Conservation (phyloP, 179 eudicot species). For the Actinidia arguta region DNA sequence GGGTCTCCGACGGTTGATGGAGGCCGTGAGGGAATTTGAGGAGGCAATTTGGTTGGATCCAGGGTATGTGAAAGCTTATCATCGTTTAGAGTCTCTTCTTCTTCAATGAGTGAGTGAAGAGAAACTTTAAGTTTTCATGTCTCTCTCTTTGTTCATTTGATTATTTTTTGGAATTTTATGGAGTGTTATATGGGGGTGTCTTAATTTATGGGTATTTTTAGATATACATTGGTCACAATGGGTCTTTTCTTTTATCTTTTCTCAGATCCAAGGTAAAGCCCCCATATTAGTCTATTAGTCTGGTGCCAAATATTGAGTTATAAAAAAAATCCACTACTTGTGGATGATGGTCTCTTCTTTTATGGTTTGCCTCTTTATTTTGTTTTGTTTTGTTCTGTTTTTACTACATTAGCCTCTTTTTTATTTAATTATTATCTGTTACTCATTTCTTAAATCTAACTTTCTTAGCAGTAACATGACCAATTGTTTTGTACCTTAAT, state of each 20-base stretch:
- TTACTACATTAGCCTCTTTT: no score
- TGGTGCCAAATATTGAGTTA: no score
- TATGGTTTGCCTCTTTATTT: not conserved
- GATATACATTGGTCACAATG: constrained; percentile 23
- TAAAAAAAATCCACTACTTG: no score
- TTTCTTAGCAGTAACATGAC: not conserved
- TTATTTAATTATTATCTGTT: not conserved
- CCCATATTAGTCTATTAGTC: no score
- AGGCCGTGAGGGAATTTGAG: constrained; percentile 81
- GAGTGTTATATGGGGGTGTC: not conserved
- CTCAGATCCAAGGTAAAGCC: not conserved
- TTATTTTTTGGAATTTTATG: not conserved
- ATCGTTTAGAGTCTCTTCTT: constrained; percentile 76
- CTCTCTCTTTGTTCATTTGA: not conserved
- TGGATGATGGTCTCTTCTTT: not conserved
- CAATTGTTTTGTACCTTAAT: not conserved
- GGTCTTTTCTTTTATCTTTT: not conserved
- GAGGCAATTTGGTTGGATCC: constrained; percentile 80
- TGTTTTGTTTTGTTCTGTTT: not conserved
- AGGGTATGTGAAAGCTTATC: constrained; percentile 68
- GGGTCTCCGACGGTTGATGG: constrained; percentile 55
- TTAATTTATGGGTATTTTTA: constrained; percentile 7
- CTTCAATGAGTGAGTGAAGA: constrained; percentile 59
- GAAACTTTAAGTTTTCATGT: constrained; percentile 9
- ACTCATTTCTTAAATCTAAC: not conserved